A percentile compares a stretch with the other conserved stretches of the same genome.
phyloP scores from a whole-genome alignment of 225 moss, liverwort and hornwort species.

The Ulota crispa region DNA sequence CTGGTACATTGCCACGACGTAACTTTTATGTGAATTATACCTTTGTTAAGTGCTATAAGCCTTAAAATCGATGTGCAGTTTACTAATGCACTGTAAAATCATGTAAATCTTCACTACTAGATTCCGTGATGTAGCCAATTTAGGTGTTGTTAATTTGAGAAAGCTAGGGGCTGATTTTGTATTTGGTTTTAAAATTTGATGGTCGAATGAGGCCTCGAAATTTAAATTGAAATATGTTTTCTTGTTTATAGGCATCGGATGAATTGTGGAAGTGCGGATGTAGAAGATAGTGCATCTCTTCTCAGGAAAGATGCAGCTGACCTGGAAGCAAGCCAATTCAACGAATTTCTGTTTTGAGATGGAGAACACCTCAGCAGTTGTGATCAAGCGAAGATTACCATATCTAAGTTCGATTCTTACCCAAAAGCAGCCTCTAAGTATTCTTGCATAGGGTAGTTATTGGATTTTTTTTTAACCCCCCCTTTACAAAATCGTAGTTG shows the following conservation, averaged over 20 bases:
- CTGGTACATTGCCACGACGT: conserved; percentile 37
- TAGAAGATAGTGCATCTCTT: conserved; percentile 46
- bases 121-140: neutral
- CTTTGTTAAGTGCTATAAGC: neutral
- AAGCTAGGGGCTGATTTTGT: neutral
- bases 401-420: neutral
- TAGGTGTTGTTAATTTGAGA: neutral
- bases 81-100: neutral
- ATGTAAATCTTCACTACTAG: neutral
- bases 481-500: neutral
- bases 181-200: neutral
- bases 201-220: neutral
- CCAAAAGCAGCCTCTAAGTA: neutral
- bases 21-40: neutral
- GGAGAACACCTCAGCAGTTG: neutral
- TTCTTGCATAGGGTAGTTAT: neutral
- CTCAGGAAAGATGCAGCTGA: conserved; percentile 30
- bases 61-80: neutral
- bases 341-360: conserved; percentile 48
- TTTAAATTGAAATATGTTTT: neutral
- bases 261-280: conserved; percentile 56
- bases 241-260: conserved; percentile 52
- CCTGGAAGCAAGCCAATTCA: conserved; percentile 38
- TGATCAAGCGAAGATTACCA: neutral
- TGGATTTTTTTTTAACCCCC: neutral